Base-by-base conservation (phyloP, 495 filamentous ascomycete genomes). In the Penicillium cinerascens region DNA sequence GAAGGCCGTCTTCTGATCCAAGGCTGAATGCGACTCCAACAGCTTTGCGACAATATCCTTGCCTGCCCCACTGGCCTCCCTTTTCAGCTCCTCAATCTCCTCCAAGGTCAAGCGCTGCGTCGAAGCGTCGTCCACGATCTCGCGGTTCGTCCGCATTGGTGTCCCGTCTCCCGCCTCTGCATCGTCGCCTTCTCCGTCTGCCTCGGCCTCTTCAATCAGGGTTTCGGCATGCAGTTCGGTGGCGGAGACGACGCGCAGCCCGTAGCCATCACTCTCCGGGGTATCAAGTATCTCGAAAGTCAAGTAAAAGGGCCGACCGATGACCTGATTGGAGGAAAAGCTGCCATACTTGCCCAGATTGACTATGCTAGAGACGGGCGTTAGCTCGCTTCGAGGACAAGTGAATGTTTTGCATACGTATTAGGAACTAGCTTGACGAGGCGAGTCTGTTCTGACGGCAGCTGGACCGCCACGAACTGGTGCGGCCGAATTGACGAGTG, bases 1-100 rank as follows among this genome's bases (percentile, higher is more conserved):
- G 68, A 95, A 98, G 2, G 86, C 80, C 0, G 93, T 97, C 75
- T 97, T 98, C 74, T 98, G 87, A 54, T 95, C 91, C 23, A 97
- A 73, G 0, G 86, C 88, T 3, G 83, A 81, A 70, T 98, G 93
- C 13, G 88, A 90, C 17, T 87, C 77, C 63, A 98, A 71, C 2
- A 98, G 78, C 66, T 89, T 93, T 33, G 86, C 84, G 46, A 98
- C 89, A 35, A 98, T 78, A 39, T 95, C 91, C 67, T 87, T 88
- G 8, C 93, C 93, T 0, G 89, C 87, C 18, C 84, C 84, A 29
- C 79, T 83, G 2, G 84, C 86, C 37, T 88, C 81, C 51, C 80
- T 83, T 72, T 98, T 98, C 54, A 97, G 71, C 64, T 85, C 85
- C 65, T 97, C 93, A 51, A 98, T 98, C 71, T 97, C 91, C 37